phyloP scores from a whole-genome alignment of 441 rosid species.

The Pelargonium cotyledonis region DNA sequence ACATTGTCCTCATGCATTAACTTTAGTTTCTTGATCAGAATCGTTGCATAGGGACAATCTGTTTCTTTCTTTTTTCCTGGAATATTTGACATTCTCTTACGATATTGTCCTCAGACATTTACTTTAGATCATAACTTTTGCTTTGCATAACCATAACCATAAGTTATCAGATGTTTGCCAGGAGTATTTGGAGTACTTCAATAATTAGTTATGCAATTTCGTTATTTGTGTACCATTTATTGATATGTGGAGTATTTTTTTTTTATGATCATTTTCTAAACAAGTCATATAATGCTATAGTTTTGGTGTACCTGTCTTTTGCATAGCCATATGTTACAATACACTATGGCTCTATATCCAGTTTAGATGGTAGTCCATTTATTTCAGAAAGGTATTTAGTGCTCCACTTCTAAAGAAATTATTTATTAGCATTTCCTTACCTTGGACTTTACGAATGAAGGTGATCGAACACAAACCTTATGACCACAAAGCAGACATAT shows the following conservation, averaged over 20 bases:
- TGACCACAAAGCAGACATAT: conserved; percentile 82
- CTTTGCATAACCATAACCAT: background rate
- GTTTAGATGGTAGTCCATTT: too few species aligned
- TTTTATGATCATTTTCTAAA: background rate
- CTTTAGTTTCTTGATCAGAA: conserved; percentile 4
- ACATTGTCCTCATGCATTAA: conserved; percentile 6
- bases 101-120: background rate
- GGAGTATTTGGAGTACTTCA: background rate
- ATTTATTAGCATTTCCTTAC: conserved; percentile 18
- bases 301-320: background rate
- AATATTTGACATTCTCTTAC: background rate
- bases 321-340: background rate
- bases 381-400: too few species aligned
- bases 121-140: background rate
- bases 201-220: background rate
- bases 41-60: conserved; percentile 12
- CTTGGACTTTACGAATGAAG: conserved; percentile 40
- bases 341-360: too few species aligned
- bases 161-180: too few species aligned
- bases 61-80: background rate
- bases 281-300: background rate
- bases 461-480: conserved; percentile 90
- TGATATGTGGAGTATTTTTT: background rate
- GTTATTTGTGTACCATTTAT: background rate
- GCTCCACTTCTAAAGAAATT: background rate